A percentile compares a stretch with the other conserved stretches of the same genome.
Evolutionary conservation across 495 filamentous ascomycete genomes (phyloP).

Genomic region (Penicillium subrubescens): DNA sequence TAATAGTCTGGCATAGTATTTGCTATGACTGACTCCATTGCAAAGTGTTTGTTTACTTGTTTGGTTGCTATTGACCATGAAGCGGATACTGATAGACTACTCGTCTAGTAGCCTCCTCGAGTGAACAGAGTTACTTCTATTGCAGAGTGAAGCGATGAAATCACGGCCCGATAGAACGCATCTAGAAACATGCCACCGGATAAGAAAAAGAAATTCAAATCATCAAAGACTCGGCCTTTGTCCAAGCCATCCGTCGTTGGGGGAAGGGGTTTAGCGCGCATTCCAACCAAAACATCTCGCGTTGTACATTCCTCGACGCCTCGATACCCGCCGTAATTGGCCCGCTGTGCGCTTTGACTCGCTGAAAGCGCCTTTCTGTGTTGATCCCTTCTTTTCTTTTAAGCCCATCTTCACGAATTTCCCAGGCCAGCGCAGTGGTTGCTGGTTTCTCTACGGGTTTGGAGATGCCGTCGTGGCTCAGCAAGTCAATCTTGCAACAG

Average conservation of each 20-base stretch:
- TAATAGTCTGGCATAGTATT: not conserved
- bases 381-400: conserved; percentile 11
- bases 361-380: conserved; percentile 7
- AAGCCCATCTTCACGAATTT: not conserved
- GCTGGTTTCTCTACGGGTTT: conserved; percentile 3
- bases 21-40: not conserved
- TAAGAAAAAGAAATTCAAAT: not conserved
- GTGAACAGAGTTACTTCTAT: not conserved
- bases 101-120: not conserved
- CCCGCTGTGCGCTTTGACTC: not conserved
- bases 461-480: not conserved
- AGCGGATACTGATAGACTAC: not conserved
- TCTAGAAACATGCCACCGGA: not conserved
- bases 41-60: not conserved
- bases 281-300: conserved; percentile 10
- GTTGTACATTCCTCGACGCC: conserved; percentile 14
- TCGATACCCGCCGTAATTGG: conserved; percentile 1
- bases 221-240: not conserved
- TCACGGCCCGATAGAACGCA: not conserved
- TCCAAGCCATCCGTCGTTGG: not conserved
- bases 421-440: not conserved
- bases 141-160: not conserved
- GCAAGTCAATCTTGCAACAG: conserved; percentile 14
- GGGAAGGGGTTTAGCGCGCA: conserved; percentile 5
- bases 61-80: not conserved